A percentile compares a stretch with the other conserved stretches of the same genome.
Evolutionary conservation across 257 asterid species (phyloP).

Genomic region (Fraxinus cuspidata): DNA sequence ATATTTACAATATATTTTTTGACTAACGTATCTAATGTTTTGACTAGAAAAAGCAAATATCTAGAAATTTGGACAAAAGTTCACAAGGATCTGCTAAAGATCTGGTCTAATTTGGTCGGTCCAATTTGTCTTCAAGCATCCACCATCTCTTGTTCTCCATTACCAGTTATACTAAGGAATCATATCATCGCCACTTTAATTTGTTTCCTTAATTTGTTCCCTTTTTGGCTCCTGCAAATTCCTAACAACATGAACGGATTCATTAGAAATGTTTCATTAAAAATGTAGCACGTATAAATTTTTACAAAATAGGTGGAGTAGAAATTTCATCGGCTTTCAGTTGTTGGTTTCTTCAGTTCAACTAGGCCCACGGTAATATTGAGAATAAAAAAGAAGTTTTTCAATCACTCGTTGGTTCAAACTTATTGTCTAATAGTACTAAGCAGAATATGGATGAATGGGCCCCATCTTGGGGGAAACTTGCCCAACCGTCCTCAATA

Average conservation of each 20-base stretch:
- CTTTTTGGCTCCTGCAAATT: conserved; percentile 18
- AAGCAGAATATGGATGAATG: too few relatives aligned
- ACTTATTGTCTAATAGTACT: too few relatives aligned
- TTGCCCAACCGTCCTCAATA: too few relatives aligned
- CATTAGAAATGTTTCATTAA: not conserved
- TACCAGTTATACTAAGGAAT: not conserved
- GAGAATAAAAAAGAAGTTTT: too few relatives aligned
- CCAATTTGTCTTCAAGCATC: conserved; percentile 14
- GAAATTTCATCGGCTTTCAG: too few relatives aligned
- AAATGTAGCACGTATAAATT: too few relatives aligned
- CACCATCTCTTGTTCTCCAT: conserved; percentile 10
- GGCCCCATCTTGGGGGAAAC: too few relatives aligned
- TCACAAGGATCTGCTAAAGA: conserved; percentile 37
- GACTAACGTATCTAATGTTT: not conserved
- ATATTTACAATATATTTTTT: not conserved
- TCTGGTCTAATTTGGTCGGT: conserved; percentile 35
- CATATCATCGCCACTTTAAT: conserved; percentile 3
- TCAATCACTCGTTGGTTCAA: too few relatives aligned
- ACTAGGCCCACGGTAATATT: too few relatives aligned
- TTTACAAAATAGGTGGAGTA: not conserved
- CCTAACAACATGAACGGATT: conserved; percentile 26
- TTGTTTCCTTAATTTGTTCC: not conserved
- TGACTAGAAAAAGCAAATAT: not conserved
- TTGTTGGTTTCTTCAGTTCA: too few relatives aligned
- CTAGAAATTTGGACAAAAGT: conserved; percentile 20